Conservation (phyloP, 176 grass and related monocot genomes). For the Zea luxurians region DNA sequence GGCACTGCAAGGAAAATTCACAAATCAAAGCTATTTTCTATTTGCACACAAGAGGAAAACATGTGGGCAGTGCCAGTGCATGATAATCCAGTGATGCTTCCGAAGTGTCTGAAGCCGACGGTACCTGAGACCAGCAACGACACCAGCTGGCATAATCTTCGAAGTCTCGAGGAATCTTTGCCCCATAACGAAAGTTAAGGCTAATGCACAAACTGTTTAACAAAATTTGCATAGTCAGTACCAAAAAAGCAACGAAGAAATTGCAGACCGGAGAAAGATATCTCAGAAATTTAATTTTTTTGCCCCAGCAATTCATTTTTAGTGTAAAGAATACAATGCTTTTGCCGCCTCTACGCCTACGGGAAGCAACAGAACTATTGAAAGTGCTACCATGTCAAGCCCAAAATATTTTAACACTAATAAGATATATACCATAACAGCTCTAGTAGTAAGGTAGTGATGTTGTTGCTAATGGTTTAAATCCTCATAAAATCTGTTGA, state of each 20-base stretch:
- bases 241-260: conserved; percentile 6
- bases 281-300: background rate
- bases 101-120: background rate
- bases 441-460: background rate
- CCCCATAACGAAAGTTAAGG: conserved; percentile 78
- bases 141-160: conserved; percentile 91
- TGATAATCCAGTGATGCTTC: conserved; percentile 13
- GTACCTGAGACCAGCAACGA: conserved; percentile 85
- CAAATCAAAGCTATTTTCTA: background rate
- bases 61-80: background rate
- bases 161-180: conserved; percentile 84
- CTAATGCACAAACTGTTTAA: conserved; percentile 68
- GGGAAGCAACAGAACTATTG: background rate
- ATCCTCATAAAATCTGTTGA: background rate
- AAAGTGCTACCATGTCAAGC: background rate
- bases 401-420: background rate
- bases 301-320: background rate
- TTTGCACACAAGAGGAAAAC: conserved; percentile 3
- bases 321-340: background rate
- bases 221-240: conserved; percentile 34
- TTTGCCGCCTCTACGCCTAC: background rate
- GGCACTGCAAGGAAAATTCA: conserved; percentile 44
- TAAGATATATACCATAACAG: background rate
- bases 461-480: background rate
- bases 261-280: background rate